phyloP scores from a whole-genome alignment of 495 filamentous ascomycete species.

The Friedmanniomyces simplex region DNA sequence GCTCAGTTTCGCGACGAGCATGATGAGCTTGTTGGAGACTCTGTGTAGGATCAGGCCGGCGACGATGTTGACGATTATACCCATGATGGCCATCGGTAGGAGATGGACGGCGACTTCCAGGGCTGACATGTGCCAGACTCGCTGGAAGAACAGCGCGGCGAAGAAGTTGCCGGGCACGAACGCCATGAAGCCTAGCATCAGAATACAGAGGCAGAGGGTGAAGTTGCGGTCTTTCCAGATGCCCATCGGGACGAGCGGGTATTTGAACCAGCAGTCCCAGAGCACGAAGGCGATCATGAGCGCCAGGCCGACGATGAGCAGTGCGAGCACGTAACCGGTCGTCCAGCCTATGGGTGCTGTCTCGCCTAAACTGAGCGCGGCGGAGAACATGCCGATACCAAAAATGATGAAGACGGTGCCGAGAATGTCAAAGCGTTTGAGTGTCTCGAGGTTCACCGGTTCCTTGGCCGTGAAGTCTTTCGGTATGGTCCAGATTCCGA shows the following conservation, averaged over 20 bases:
- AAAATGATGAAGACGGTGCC: constrained; percentile 54
- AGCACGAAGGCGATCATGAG: constrained; percentile 30
- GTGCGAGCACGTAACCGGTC: constrained; percentile 32
- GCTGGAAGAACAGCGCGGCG: constrained; percentile 46
- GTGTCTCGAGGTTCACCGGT: constrained; percentile 36
- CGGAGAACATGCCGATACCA: constrained; percentile 56
- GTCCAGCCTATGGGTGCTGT: constrained; percentile 38
- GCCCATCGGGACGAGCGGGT: constrained; percentile 33
- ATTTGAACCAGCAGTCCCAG: constrained; percentile 32
- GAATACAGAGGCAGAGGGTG: constrained; percentile 26
- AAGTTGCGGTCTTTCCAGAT: constrained; percentile 36
- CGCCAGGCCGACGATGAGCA: constrained; percentile 29
- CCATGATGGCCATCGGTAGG: constrained; percentile 30
- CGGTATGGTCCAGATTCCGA: constrained; percentile 58
- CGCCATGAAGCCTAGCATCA: constrained; percentile 28
- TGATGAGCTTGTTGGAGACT: constrained; percentile 33
- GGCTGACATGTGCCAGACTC: constrained; percentile 24
- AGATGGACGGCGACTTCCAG: constrained; percentile 29
- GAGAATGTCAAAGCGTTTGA: constrained; percentile 53
- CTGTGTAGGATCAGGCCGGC: constrained; percentile 32
- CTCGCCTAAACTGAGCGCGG: constrained; percentile 43
- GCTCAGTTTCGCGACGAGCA: constrained; percentile 26
- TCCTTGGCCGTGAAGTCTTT: constrained; percentile 40
- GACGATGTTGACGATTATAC: constrained; percentile 30
- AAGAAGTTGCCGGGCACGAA: constrained; percentile 39